Conservation (phyloP, 257 asterid genomes). For the Leptodermis oblonga region DNA sequence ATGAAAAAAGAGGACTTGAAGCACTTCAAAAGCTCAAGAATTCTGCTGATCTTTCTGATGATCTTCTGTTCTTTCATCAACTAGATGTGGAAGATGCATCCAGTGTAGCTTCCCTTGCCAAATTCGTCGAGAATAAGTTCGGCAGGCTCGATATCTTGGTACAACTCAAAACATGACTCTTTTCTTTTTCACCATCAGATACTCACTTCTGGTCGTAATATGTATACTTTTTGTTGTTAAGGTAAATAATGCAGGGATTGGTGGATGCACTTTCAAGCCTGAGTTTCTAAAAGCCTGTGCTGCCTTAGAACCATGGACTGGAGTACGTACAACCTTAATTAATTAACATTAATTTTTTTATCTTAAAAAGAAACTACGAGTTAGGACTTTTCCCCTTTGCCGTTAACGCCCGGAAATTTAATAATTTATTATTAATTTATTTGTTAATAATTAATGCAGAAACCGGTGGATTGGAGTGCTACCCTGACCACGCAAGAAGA, state of each 20-base stretch:
- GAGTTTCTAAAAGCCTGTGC: too few species aligned
- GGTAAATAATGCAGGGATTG: background rate
- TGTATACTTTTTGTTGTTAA: background rate
- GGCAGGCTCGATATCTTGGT: conserved; percentile 6
- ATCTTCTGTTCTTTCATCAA: conserved; percentile 3
- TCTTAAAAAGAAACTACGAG: too few species aligned
- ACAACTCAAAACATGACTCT: too few species aligned
- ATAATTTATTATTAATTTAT: too few species aligned
- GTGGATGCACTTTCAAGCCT: too few species aligned
- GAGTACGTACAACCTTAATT: background rate
- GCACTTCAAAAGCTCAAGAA: conserved; percentile 22
- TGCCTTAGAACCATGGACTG: too few species aligned
- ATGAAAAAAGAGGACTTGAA: conserved; percentile 20
- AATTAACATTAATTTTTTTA: too few species aligned
- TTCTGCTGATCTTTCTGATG: conserved; percentile 14
- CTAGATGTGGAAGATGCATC: conserved; percentile 4
- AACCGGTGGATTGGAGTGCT: conserved; percentile 30
- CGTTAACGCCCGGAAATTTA: too few species aligned
- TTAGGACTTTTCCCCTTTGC: too few species aligned
- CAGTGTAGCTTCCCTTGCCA: conserved; percentile 4
- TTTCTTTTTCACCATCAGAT: background rate
- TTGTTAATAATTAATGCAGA: too few species aligned
- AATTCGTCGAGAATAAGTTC: background rate
- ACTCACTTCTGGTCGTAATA: too few species aligned
- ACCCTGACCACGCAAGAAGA: too few species aligned